These are phyloP conservation scores for Cercospora sojina DNA, from an alignment of 2,329 filamentous ascomycete species.

Conservation along the genomic window DNA sequence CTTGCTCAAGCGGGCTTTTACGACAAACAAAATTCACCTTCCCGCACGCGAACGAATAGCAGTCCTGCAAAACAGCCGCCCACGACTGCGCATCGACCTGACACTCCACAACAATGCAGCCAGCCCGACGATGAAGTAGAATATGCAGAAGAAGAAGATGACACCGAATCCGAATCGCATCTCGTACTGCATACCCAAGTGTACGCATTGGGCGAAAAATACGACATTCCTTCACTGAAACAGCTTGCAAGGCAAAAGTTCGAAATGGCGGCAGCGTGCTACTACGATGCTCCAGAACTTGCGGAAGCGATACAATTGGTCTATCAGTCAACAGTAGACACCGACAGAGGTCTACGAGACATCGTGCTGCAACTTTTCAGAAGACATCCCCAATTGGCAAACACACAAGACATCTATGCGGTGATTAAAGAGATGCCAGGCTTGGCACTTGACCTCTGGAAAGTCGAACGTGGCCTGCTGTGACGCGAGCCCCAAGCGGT, in stretches of 20 bases:
- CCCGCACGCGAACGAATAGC: background rate
- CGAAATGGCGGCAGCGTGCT: slow-evolving; percentile 45
- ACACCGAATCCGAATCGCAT: slow-evolving; percentile 43
- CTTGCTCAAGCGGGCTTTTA: slow-evolving; percentile 38
- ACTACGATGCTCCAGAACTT: slow-evolving; percentile 47
- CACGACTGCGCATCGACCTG: slow-evolving; percentile 11
- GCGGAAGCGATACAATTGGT: slow-evolving; percentile 51
- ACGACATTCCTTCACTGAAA: slow-evolving; percentile 51
- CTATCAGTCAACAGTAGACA: slow-evolving; percentile 51
- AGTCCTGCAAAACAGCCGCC: background rate
- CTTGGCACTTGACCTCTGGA: slow-evolving; percentile 51
- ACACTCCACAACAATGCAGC: slow-evolving; percentile 28
- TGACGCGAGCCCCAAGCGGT: slow-evolving; percentile 11
- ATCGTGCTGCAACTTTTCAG: slow-evolving; percentile 51
- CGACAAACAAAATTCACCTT: background rate
- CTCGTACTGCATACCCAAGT: slow-evolving; percentile 50
- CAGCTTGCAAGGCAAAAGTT: slow-evolving; percentile 49
- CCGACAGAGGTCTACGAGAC: slow-evolving; percentile 50
- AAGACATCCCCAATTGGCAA: slow-evolving; percentile 46
- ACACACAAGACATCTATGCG: slow-evolving; percentile 47
- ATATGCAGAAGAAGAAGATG: slow-evolving; percentile 37
- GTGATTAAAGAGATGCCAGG: slow-evolving; percentile 47
- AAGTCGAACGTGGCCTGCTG: slow-evolving; percentile 48
- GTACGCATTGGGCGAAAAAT: slow-evolving; percentile 54
- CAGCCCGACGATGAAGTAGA: slow-evolving; percentile 40